phyloP scores from a whole-genome alignment of 2,329 filamentous ascomycete species.

The Pleoardoris graminearum region DNA sequence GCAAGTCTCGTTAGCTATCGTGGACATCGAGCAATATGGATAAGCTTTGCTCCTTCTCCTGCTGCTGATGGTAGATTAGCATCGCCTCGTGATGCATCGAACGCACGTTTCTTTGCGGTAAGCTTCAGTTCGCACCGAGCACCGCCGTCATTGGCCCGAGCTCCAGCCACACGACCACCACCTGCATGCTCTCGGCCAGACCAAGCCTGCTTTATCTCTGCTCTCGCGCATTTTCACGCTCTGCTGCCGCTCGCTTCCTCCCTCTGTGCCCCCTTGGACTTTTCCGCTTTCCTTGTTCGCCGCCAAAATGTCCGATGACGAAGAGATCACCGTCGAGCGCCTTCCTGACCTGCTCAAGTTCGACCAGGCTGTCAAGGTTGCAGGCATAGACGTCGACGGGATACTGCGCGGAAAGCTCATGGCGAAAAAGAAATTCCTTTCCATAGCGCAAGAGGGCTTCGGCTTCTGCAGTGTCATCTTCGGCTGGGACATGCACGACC shows the following conservation, averaged over 20 bases:
- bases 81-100: too few relatives aligned
- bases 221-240: conserved; percentile 5
- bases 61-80: too few relatives aligned
- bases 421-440: conserved; percentile 90
- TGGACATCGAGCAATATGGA: too few relatives aligned
- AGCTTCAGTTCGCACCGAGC: neutral
- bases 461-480: conserved; percentile 95
- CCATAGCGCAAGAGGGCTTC: conserved; percentile 77
- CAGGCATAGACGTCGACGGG: conserved; percentile 85
- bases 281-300: neutral
- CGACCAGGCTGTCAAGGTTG: conserved; percentile 83
- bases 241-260: neutral
- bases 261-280: neutral
- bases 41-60: too few relatives aligned
- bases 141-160: conserved; percentile 38
- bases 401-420: conserved; percentile 87
- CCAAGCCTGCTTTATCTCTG: conserved; percentile 2
- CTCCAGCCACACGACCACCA: conserved; percentile 18
- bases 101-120: too few relatives aligned
- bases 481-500: conserved; percentile 96
- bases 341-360: conserved; percentile 68
- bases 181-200: neutral
- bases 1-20: too few relatives aligned
- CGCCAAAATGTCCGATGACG: conserved; percentile 26
- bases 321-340: conserved; percentile 62